Evolutionary conservation across 345 rosid genomes (phyloP).

Genomic region (Gynandropsis gynandra): DNA sequence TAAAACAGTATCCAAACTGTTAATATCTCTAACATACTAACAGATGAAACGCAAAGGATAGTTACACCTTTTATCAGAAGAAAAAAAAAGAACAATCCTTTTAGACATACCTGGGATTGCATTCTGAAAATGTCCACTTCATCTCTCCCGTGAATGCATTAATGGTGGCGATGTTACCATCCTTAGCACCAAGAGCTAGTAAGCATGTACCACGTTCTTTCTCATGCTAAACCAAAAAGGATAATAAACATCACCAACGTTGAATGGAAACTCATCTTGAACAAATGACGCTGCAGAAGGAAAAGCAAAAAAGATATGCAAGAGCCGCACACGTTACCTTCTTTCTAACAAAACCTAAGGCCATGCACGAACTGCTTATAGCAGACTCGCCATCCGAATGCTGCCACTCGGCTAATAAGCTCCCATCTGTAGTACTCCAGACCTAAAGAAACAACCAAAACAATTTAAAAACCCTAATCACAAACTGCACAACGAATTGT

Average conservation of each 20-base stretch:
- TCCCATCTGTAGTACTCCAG: constrained; percentile 38
- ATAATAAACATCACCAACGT: background rate
- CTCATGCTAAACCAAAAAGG: background rate
- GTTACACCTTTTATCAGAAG: too few relatives aligned
- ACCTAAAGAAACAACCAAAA: constrained; percentile 22
- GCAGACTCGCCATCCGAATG: constrained; percentile 19
- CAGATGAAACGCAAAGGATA: constrained; percentile 11
- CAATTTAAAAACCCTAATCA: background rate
- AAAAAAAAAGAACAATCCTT: background rate
- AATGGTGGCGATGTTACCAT: constrained; percentile 33
- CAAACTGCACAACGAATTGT: background rate
- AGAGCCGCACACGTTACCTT: constrained; percentile 23
- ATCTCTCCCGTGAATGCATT: constrained; percentile 30
- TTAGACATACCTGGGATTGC: constrained; percentile 30
- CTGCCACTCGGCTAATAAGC: constrained; percentile 34
- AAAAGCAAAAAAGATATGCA: background rate
- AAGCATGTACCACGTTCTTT: constrained; percentile 19
- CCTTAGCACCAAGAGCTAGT: constrained; percentile 41
- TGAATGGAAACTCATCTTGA: too few relatives aligned
- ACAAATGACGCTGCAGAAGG: too few relatives aligned
- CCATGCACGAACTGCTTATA: constrained; percentile 29
- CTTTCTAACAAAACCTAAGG: constrained; percentile 30
- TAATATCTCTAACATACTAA: constrained; percentile 1
- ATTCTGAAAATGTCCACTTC: constrained; percentile 32
- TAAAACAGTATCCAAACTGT: background rate